Evolutionary conservation across 495 filamentous ascomycete species (phyloP), one percentile per base, ranked within the genome.

Genomic region (Xylaria venustula): DNA sequence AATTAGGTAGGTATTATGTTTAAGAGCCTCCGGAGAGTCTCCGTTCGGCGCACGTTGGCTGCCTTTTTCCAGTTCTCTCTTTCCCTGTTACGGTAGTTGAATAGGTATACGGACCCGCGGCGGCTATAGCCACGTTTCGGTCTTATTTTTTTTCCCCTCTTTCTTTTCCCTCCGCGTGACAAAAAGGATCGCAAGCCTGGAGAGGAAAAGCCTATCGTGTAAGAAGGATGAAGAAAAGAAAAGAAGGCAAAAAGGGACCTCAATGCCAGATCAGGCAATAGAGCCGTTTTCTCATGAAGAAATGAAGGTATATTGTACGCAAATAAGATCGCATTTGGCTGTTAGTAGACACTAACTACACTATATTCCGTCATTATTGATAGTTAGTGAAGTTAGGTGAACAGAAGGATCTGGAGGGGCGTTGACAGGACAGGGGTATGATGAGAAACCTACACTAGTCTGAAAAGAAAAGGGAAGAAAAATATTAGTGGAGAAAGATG

Each of bases 71-170:
- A 34, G 11, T 34, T 5, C 30, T 34, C 30, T 34, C 12, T 20
- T 54, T 57, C 14, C 42, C 54, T 44, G 28, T 57, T 47, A 40
- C 47, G 26, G 54, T 41, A 57, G 54, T n/a, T 19, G 41, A 46
- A n/a, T 34, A 28, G n/a, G n/a, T n/a, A 46, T 46, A 28, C 28
- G 42, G 41, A 57, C 19, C 41, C 22, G 28, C 11, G 19, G 42
- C 54, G 52, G 52, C 34, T 54, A 42, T 26, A 26, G 30, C 28
- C 23, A 57, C 20, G 44, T 40, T n/a, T 12, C 22, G 32, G 42
- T 36, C 23, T 11, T 56, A 30, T 7, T 32, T 55, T n/a, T 32
- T 30, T 15, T 30, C 36, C n/a, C n/a, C n/a, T n/a, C n/a, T n/a
- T n/a, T n/a, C n/a, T n/a, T n/a, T n/a, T n/a, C n/a, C n/a, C n/a